Percentiles rank a stretch among this genome's conserved stretches.
Evolutionary conservation across 176 grass and related monocot genomes (phyloP).

Genomic region (Neostapfia colusana): DNA sequence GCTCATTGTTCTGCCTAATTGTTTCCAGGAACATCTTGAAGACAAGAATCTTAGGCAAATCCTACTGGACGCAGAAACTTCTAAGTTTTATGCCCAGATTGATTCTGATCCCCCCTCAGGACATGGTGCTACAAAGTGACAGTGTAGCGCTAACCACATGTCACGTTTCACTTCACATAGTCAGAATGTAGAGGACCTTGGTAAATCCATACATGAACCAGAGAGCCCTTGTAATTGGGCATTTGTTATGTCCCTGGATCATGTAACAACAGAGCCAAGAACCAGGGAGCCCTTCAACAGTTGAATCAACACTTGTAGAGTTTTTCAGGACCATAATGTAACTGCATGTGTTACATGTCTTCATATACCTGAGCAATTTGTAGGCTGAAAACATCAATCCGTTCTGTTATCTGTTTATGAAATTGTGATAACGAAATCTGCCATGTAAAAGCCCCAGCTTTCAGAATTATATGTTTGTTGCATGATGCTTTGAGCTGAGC

Average conservation of each 20-base stretch:
- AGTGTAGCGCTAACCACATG: neutral
- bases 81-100: conserved; percentile 40
- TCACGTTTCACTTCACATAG: neutral
- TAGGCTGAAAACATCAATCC: neutral
- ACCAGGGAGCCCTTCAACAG: neutral
- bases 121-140: conserved; percentile 29
- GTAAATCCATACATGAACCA: conserved; percentile 10
- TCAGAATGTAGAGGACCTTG: neutral
- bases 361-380: neutral
- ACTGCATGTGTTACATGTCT: neutral
- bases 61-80: conserved; percentile 63
- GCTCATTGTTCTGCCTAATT: neutral
- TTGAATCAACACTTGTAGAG: conserved; percentile 7
- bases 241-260: no score
- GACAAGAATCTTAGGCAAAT: conserved; percentile 79
- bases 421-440: conserved; percentile 2
- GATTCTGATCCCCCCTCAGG: conserved; percentile 34
- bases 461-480: neutral
- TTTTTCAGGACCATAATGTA: neutral
- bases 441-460: neutral
- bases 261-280: no score
- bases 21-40: conserved; percentile 68
- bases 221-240: neutral
- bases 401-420: neutral
- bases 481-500: neutral